Base-by-base conservation (phyloP, 805 yeast genomes). In the Yarrowia sp. region DNA sequence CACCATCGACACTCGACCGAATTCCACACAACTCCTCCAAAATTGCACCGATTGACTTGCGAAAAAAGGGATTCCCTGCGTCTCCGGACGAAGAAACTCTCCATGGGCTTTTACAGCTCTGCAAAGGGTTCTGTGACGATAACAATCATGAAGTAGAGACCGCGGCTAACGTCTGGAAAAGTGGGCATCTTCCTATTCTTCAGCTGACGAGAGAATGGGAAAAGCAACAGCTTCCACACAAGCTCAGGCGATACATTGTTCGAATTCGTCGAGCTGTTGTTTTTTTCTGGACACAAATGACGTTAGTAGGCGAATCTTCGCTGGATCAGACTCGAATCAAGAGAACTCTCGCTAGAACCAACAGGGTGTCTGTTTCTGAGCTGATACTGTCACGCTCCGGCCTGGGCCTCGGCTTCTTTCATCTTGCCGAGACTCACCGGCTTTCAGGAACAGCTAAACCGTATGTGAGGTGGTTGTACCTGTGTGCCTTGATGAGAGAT, bases 371-470 rank as follows among this genome's bases (percentile, higher is more conserved):
- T n/a, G 49, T 56, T 5, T 26, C 49, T 8, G 64, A 56, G 64
- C 22, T 56, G 41, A 35, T 56, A 2, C 9, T 42, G 10, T 43
- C 49, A 2, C 49, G 42, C 11, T 11, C 38, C 1, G 49, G 49
- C 11, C 5, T 14, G 9, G 26, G 41, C 7, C 11, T 56, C 5
- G 64, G 64, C 3, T 56, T 22, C 64, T 56, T 14, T 12, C 42
- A 43, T 7, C 48, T 56, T 1, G 64, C 64, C 7, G 64, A 56
- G 15, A 56, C 64, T 10, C 64, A 56, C 26, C 38, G 64, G 15
- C 42, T 26, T 16, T 42, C 49, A 16, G 64, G 64, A 1, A 26
- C 49, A 5, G n/a, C 26, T 26, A 56, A 56, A 42, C n/a, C 49
- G n/a, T 56, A 56, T 43, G 49, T 56, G 10, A 49, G n/a, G 8